These are phyloP conservation scores for Enterospora canceri DNA, from an alignment of 371 early-diverging fungal genomes.

Conservation along the genomic window DNA sequence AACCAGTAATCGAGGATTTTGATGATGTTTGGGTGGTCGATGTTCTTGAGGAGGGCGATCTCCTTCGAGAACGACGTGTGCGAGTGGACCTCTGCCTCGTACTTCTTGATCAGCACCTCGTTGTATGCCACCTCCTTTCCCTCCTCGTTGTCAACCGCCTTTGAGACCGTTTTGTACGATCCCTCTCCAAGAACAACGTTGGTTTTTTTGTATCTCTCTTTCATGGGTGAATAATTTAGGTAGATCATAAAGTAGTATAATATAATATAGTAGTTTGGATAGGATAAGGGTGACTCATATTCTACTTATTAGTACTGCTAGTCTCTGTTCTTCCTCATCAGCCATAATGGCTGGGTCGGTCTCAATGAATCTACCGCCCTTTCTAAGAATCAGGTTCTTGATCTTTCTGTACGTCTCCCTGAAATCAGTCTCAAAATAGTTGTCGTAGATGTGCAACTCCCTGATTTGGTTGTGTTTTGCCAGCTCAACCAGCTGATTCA, in stretches of 20 bases:
- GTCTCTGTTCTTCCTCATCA: background rate
- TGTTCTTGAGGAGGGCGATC: constrained; percentile 61
- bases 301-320: too few relatives aligned
- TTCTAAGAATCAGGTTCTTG: background rate
- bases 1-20: constrained; percentile 63
- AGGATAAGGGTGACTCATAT: background rate
- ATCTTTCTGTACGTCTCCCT: background rate
- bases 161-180: constrained; percentile 71
- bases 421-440: constrained; percentile 39
- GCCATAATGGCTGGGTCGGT: background rate
- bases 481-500: constrained; percentile 31
- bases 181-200: constrained; percentile 64
- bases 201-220: constrained; percentile 41
- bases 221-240: background rate
- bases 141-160: constrained; percentile 72
- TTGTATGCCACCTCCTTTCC: constrained; percentile 83
- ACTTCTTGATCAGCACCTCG: constrained; percentile 60
- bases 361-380: background rate
- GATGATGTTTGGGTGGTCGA: constrained; percentile 73
- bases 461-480: constrained; percentile 24
- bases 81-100: constrained; percentile 62
- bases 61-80: constrained; percentile 61
- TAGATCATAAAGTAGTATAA: background rate
- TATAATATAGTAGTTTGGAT: background rate
- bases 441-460: constrained; percentile 47